Evolutionary conservation across 78 protist genomes (phyloP).

Genomic region (Polysphondylium violaceum): DNA sequence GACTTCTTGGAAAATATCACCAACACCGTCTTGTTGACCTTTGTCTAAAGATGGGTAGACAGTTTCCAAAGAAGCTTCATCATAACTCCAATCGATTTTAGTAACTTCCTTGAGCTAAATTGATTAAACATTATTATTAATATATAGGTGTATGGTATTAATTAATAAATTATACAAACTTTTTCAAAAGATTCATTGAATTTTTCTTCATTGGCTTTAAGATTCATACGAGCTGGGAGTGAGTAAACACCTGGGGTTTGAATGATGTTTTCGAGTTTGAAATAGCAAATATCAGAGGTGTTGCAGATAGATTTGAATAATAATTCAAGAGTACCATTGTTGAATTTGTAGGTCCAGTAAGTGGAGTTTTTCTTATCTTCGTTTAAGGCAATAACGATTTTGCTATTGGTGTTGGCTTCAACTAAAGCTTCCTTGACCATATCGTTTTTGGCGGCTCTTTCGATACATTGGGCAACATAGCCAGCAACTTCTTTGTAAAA

Average conservation of each 20-base stretch:
- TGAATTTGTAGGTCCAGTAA: constrained; percentile 55
- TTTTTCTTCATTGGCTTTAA: constrained; percentile 27
- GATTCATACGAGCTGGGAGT: constrained; percentile 15
- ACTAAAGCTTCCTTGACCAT: constrained; percentile 72
- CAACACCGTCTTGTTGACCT: constrained; percentile 6
- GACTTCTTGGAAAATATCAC: constrained; percentile 5
- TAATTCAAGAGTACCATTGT: constrained; percentile 2
- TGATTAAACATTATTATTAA: too few species aligned
- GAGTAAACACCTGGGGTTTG: constrained; percentile 69
- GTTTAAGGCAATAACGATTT: constrained; percentile 31
- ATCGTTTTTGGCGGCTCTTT: constrained; percentile 34
- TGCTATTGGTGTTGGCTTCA: constrained; percentile 47
- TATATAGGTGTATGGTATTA: too few species aligned
- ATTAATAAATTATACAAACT: too few species aligned
- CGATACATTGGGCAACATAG: constrained; percentile 6
- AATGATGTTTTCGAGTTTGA: constrained; percentile 10
- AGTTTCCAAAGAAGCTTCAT: constrained; percentile 24
- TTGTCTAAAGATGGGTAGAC: not conserved
- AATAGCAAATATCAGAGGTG: constrained; percentile 26
- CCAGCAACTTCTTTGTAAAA: constrained; percentile 46
- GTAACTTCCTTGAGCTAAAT: constrained; percentile 35
- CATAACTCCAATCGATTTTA: constrained; percentile 33
- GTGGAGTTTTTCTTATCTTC: constrained; percentile 31
- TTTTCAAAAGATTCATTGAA: constrained; percentile 11
- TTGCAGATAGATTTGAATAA: constrained; percentile 22